A percentile compares a stretch with the other conserved stretches of the same genome.
phyloP scores from a whole-genome alignment of 352 stramenopile genomes.

The Stramenopiles sp. region DNA sequence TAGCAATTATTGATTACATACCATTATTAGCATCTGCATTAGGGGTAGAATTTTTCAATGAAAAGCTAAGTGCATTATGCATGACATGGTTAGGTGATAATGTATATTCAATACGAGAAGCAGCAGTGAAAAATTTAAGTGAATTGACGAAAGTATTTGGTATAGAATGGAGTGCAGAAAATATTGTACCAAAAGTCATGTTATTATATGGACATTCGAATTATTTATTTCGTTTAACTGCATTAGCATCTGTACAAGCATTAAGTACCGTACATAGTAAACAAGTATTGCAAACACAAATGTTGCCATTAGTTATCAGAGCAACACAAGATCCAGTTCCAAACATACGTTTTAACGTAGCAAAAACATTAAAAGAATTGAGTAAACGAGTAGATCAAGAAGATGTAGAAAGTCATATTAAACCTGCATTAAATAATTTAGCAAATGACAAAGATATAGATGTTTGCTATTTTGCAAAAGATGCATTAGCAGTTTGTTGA shows the following conservation, averaged over 20 bases:
- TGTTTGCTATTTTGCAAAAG: not conserved
- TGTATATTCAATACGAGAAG: conserved; percentile 85
- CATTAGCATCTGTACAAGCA: conserved; percentile 58
- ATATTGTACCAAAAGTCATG: conserved; percentile 80
- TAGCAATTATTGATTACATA: conserved; percentile 96
- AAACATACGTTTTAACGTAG: conserved; percentile 97
- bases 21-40: conserved; percentile 83
- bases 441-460: not conserved
- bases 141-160: conserved; percentile 80
- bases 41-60: conserved; percentile 82
- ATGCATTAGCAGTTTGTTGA: not conserved
- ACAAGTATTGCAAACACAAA: conserved; percentile 46
- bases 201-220: conserved; percentile 73
- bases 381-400: conserved; percentile 11
- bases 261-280: conserved; percentile 29
- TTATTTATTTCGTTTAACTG: conserved; percentile 79
- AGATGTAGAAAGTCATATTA: not conserved
- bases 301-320: conserved; percentile 72
- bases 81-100: conserved; percentile 89
- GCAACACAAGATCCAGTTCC: conserved; percentile 63
- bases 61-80: conserved; percentile 76
- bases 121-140: conserved; percentile 83
- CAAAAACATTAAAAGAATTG: conserved; percentile 76
- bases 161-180: conserved; percentile 71
- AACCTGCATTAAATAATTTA: not conserved